Base-by-base conservation (phyloP, 164 flowering plant genomes). In the Cinnamomum micranthum region DNA sequence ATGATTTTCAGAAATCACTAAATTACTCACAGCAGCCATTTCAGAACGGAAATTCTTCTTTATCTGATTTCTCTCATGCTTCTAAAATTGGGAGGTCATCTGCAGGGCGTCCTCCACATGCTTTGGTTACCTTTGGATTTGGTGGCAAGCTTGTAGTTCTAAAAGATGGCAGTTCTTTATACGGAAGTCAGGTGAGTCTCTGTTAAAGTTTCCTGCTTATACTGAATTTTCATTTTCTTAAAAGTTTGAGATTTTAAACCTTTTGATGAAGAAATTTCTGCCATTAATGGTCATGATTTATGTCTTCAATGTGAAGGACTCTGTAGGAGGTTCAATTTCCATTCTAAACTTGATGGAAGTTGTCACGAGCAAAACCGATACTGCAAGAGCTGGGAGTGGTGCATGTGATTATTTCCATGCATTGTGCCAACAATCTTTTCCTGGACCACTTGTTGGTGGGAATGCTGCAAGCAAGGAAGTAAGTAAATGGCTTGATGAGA, bases 361-460 rank as follows among this genome's bases (percentile, higher is more conserved):
- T 80, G 86, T 92, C 41, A 33, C 59, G 13, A 84, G 76, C 31
- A 86, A 81, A 60, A 74, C 73, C 72, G 84, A 77, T 79, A 51
- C 81, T 63, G 33, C 86, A 69, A 73, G 67, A 75, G 47, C 27
- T 77, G 92, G 83, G 71, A 24, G 51, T 25, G 80, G 83, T 52
- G 70, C 71, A 25, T 81, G 71, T 77, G 86, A 74, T 79, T 94
- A 96, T 81, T 87, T 93, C 68, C 87, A 70, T 73, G 77, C 88
- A 72, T 81, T 96, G 64, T 84, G 92, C 88, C 92, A 85, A 33
- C 93, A 90, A 71, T 85, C 93, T 27, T 91, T 86, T 80, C 97
- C 97, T 60, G 99, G 99, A 71, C 99, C 99, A 20, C 86, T 96
- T 81, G 89, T 87, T 84, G 97, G 98, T 68, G 97, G 97, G 50